Base-by-base conservation (phyloP, 2,329 filamentous ascomycete genomes). In the Lasiodiplodia theobromae region DNA sequence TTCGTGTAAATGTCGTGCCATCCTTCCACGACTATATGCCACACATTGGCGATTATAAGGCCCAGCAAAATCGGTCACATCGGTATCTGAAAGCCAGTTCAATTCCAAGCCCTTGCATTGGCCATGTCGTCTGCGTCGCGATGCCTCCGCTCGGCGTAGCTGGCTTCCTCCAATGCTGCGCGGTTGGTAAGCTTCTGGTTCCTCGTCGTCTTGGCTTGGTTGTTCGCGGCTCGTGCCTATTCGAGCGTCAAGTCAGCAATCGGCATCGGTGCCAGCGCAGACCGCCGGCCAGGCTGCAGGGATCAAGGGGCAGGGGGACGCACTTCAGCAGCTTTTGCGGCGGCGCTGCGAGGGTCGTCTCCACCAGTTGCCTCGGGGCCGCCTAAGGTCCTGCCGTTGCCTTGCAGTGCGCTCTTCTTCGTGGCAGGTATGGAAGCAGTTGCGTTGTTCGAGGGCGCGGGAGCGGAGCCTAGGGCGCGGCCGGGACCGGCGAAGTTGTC, bases 301-400 rank as follows among this genome's bases (percentile, higher is more conserved):
- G 44, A 8, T 12, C n/a, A 31, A 34, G 31, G 16, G 21, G 10
- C 40, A 28, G 72, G 82, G 3, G n/a, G 18, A 47, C 88, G 77
- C 79, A 96, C 94, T 89, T 96, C 92, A 70, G 94, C 94, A 65
- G 94, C 94, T 72, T 88, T 87, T 0, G 93, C 93, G 4, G 94
- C 94, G 70, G 89, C 92, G 67, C 84, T 85, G 69, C 90, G 86
- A 40, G 93, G 90, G 16, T 34, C 53, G 18, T 65, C 16, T 14
- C 57, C 68, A 34, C 51, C 68, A 72, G 72, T 25, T 25, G 76
- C 76, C n/a, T 77, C 75, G 56, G 70, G 56, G 38, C 86, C 86
- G 23, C 92, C 92, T 52, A 96, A 80, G 2, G 89, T 91, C 70
- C 91, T 85, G 10, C 84, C 87, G 69, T 83, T 87, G 0, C 84